phyloP scores from a whole-genome alignment of 106 monocot species.

The Phalaenopsis equestris region DNA sequence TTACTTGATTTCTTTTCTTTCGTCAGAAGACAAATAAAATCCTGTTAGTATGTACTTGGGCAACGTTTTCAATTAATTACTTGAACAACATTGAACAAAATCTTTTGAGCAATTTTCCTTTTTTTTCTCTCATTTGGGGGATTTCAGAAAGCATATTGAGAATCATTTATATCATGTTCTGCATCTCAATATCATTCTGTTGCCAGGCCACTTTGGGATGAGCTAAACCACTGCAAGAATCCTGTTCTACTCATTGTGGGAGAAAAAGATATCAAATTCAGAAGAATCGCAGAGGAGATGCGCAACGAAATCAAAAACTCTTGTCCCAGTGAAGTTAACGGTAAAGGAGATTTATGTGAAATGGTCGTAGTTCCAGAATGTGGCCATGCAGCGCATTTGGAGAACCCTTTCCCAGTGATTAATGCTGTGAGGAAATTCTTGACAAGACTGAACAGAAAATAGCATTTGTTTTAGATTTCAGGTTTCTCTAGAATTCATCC shows the following conservation, averaged over 20 bases:
- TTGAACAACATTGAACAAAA: neutral
- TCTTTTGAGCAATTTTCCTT: neutral
- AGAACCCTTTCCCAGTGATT: constrained; percentile 76
- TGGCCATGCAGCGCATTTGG: constrained; percentile 87
- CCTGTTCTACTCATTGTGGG: constrained; percentile 70
- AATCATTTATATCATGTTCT: neutral
- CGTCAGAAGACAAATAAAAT: neutral
- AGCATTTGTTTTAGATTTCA: neutral
- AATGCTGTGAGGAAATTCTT: constrained; percentile 71
- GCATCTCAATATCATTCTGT: neutral
- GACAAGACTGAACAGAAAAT: constrained; percentile 10
- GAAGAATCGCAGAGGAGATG: constrained; percentile 58
- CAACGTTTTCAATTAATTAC: neutral
- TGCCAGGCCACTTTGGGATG: constrained; percentile 77
- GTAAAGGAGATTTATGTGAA: constrained; percentile 22
- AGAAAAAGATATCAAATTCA: constrained; percentile 73
- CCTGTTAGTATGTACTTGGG: neutral
- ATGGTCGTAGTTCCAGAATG: constrained; percentile 44
- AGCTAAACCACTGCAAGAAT: constrained; percentile 42
- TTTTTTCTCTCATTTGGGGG: neutral
- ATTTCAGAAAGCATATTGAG: neutral
- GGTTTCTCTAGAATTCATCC: neutral
- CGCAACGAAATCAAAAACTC: constrained; percentile 17
- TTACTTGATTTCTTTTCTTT: neutral
- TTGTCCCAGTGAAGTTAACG: neutral